Conservation (phyloP, 306 rosid species). For the Senna tora region DNA sequence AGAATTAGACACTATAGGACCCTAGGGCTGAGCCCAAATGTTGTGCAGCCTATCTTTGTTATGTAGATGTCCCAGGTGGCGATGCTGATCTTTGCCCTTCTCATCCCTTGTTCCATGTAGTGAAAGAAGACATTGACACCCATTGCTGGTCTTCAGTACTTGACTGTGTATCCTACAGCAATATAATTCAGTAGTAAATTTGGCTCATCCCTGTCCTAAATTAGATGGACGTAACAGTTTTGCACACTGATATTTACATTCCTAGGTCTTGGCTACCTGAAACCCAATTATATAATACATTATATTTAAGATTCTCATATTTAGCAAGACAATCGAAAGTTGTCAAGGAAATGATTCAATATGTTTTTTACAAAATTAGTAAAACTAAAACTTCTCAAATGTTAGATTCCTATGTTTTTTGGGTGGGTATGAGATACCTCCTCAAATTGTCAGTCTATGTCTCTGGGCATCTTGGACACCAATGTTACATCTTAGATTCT, state of each 20-base stretch:
- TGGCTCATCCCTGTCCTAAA: neutral
- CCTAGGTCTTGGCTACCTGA: neutral
- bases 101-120: neutral
- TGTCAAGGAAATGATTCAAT: neutral
- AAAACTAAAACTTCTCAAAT: neutral
- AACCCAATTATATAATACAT: neutral
- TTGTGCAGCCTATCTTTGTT: neutral
- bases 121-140: neutral
- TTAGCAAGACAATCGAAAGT: neutral
- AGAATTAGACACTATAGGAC: conserved; percentile 1
- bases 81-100: neutral
- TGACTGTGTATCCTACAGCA: neutral
- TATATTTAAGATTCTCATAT: neutral
- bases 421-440: neutral
- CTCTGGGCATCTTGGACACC: neutral
- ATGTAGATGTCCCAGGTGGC: neutral
- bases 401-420: neutral
- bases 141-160: neutral
- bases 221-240: neutral
- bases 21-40: neutral
- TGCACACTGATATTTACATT: neutral
- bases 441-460: neutral
- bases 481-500: neutral
- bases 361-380: neutral
- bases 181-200: neutral